Base-by-base conservation (phyloP, 2,329 filamentous ascomycete genomes). In the Chrysoporthe austroafricana region DNA sequence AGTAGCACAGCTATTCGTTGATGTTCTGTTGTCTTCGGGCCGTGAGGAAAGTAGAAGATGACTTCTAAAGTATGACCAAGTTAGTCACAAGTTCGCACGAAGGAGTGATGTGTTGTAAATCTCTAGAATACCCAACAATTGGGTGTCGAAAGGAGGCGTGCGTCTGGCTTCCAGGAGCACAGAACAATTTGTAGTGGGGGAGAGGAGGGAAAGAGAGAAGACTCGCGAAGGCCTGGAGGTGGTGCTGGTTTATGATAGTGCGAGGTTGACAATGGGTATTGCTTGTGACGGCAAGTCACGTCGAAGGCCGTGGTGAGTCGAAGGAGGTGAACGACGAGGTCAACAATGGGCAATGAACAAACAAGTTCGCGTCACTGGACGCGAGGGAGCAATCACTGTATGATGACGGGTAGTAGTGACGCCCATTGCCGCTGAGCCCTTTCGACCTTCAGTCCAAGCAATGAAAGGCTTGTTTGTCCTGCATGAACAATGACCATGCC, bases 1-100 rank as follows among this genome's bases (percentile, higher is more conserved):
- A 18, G 62, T 70, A 70, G 68, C 68, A 50, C 68, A 70, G 68
- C 68, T 70, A 68, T 21, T 69, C 61, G 34, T 67, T 26, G 48
- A 67, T 67, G 62, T 69, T 43, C 46, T 43, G 18, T 54, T 56
- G 21, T 57, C 14, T 50, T 62, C 14, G 1, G n/a, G 26, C 14
- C 42, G 46, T 34, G 7, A 34, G 4, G 9, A 36, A 11, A 57
- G 61, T 58, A 16, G 42, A 34, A 56, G 43, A 32, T 52, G 44
- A 60, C n/a, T 44, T 61, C 48, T 52, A n/a, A 4, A 11, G 32
- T 18, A 21, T 39, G 8, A 14, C 16, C 16, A 16, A 36, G 8
- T 57, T n/a, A 57, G 54, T 39, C 4, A 57, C 34, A 0, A 16
- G 34, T 54, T 1, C 8, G 50, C 52, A 18, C 32, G 18, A 46